Evolutionary conservation across 1,284 basidiomycete genomes (phyloP).

Genomic region (Papiliotrema flavescens): DNA sequence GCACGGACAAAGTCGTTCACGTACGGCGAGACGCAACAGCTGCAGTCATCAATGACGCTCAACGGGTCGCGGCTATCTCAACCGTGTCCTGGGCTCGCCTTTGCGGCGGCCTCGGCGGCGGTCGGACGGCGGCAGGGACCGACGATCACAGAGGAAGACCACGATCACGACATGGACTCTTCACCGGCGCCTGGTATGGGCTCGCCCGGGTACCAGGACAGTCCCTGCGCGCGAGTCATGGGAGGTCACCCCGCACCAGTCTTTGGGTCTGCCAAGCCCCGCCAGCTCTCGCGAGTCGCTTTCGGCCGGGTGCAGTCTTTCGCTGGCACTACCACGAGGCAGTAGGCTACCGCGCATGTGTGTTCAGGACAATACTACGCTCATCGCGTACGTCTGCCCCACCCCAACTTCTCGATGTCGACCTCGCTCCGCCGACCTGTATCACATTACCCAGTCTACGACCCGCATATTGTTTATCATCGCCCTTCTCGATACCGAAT

Average conservation of each 20-base stretch:
- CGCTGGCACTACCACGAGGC: slow-evolving; percentile 17
- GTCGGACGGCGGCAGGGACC: slow-evolving; percentile 26
- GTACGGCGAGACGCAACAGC: slow-evolving; percentile 61
- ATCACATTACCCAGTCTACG: no score
- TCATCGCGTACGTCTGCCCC: background rate
- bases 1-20: slow-evolving; percentile 83
- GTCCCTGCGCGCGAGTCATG: slow-evolving; percentile 32
- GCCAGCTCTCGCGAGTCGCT: slow-evolving; percentile 25
- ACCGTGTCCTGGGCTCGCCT: slow-evolving; percentile 38
- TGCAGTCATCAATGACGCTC: background rate
- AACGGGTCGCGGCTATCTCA: slow-evolving; percentile 15
- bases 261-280: slow-evolving; percentile 41
- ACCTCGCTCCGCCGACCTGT: no score
- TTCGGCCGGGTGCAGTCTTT: slow-evolving; percentile 30
- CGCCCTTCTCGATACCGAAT: no score
- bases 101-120: slow-evolving; percentile 41
- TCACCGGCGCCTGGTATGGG: slow-evolving; percentile 15
- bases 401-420: no score
- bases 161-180: slow-evolving; percentile 31
- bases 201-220: slow-evolving; percentile 18
- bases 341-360: background rate
- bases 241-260: slow-evolving; percentile 35
- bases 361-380: no score
- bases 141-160: slow-evolving; percentile 36
- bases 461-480: no score